phyloP scores from a whole-genome alignment of 176 grass and related monocot species.

The Tillandsia leiboldiana region DNA sequence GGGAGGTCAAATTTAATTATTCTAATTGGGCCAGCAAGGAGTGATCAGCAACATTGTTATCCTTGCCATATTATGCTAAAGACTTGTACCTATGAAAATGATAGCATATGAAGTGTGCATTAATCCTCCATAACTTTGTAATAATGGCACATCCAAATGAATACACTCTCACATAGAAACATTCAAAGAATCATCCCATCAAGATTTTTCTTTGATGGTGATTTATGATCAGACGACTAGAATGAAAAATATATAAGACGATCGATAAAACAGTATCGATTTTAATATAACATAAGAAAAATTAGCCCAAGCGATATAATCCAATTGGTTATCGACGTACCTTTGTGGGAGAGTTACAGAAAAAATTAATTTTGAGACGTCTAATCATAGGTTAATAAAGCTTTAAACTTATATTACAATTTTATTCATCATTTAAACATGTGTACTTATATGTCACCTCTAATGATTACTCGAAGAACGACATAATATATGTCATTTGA shows the following conservation, averaged over 20 bases:
- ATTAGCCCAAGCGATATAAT: too few species aligned
- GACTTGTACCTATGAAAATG: not conserved
- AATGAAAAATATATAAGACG: not conserved
- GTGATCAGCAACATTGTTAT: constrained; percentile 2
- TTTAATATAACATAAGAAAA: too few species aligned
- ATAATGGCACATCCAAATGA: not conserved
- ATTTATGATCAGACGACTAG: not conserved
- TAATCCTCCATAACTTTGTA: not conserved
- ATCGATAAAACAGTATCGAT: too few species aligned
- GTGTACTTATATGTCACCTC: too few species aligned
- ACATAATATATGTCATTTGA: too few species aligned
- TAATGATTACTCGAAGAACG: too few species aligned
- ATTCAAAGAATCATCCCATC: not conserved
- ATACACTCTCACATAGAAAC: not conserved
- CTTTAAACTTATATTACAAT: too few species aligned
- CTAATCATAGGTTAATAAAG: too few species aligned
- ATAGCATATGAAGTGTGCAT: not conserved
- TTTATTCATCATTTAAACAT: too few species aligned
- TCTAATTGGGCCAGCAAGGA: not conserved
- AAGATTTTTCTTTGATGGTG: not conserved
- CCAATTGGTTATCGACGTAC: too few species aligned
- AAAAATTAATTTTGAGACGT: too few species aligned
- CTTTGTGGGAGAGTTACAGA: too few species aligned
- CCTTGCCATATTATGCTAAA: not conserved
- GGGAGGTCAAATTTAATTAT: not conserved